Evolutionary conservation across 441 rosid genomes (phyloP), one percentile per base, ranked within the genome.

Genomic region (Populus hybrid): DNA sequence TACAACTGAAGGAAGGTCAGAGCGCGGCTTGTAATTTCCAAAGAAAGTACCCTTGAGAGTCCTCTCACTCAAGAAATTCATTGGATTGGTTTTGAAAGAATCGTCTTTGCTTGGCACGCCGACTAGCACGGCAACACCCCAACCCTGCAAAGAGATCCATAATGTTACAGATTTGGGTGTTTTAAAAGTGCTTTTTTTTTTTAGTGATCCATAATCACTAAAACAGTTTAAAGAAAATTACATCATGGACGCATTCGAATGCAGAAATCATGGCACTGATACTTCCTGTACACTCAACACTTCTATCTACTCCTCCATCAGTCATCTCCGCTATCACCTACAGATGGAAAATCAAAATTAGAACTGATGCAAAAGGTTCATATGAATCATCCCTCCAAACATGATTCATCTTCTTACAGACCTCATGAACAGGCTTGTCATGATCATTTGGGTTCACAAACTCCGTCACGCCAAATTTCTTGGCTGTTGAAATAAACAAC

Each of bases 121-220:
- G 3, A 76, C 87, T n/a, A 84, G 83, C 1, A 84, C 87, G 16
- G 87, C 88, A 67, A 86, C 85, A 30, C 88, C 87, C 88, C 88
- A 86, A 1, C 84, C 88, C 85, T 86, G 71, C 20, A 32, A 68
- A 38, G 8, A 73, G 46, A 38, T 40, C 46, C 42, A 30, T 10
- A 4, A 5, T 38, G 30, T 64, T 4, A 5, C 26, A 21, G 18
- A 70, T 36, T 23, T 2, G 16, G 7, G 24, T 10, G 42, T 70
- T 40, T 35, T 20, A 2, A 12, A 12, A 0, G 16, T n/a, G 18
- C 0, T 11, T 26, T 72, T 21, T 3, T 4, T 0, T 59, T 59
- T 59, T 59, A 34, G 36, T 0, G 36, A 34, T 34, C 36, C 36
- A 34, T 1, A 40, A 70, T n/a, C 0, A 10, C 24, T 12, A 0